These are phyloP conservation scores for Casuarina glauca DNA, from an alignment of 306 rosid species.

Conservation along the genomic window DNA sequence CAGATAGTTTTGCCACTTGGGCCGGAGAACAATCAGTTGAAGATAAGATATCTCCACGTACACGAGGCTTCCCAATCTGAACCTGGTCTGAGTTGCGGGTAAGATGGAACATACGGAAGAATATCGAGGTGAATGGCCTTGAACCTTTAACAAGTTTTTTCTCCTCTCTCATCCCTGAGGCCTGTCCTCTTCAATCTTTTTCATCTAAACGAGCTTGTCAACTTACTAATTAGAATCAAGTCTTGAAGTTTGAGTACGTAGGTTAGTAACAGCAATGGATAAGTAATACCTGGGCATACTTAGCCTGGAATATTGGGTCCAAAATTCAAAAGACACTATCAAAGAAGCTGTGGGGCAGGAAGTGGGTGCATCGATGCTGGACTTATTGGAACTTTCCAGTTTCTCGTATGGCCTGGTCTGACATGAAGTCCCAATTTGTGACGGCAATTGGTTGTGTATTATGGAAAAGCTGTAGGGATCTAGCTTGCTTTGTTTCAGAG, in stretches of 20 bases:
- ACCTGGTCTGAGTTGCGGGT: conserved; percentile 33
- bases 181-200: conserved; percentile 17
- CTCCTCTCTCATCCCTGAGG: not conserved
- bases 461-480: conserved; percentile 22
- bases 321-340: not conserved
- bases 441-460: not conserved
- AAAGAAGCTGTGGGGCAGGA: not conserved
- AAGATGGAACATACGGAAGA: not conserved
- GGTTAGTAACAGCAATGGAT: not conserved
- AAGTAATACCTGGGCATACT: not conserved
- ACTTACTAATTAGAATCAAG: not conserved
- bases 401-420: not conserved
- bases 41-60: not conserved
- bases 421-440: not conserved
- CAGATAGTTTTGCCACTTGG: not conserved
- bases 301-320: not conserved
- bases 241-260: not conserved
- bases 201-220: not conserved
- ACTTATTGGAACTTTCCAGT: not conserved
- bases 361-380: not conserved
- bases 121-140: conserved; percentile 1
- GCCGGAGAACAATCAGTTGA: not conserved
- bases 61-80: not conserved
- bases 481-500: not conserved
- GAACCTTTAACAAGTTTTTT: not conserved